Evolutionary conservation across 805 yeast species (phyloP).

Genomic region (Monosporozyma aerobia): DNA sequence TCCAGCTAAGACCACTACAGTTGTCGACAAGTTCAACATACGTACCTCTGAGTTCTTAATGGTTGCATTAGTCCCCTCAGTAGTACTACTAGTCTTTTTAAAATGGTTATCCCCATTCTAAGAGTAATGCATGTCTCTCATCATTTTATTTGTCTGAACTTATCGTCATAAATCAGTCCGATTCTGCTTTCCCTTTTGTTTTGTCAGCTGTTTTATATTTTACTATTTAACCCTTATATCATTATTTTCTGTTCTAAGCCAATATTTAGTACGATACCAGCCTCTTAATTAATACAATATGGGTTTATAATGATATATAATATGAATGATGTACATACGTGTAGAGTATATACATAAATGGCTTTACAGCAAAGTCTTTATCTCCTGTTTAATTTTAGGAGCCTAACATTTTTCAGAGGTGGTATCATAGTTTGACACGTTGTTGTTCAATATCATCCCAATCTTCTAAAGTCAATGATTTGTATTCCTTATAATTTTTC

Average conservation of each 20-base stretch:
- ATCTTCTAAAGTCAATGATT: constrained; percentile 42
- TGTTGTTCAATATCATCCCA: constrained; percentile 39
- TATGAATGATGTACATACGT: not conserved
- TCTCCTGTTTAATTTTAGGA: not conserved
- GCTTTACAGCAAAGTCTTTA: not conserved
- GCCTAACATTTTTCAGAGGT: not conserved
- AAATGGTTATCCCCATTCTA: not conserved
- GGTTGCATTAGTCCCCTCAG: constrained; percentile 14
- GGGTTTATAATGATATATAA: not conserved
- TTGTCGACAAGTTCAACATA: constrained; percentile 19
- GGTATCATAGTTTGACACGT: constrained; percentile 17
- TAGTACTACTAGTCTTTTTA: constrained; percentile 3
- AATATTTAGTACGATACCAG: not conserved
- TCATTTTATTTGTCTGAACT: not conserved
- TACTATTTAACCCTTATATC: not conserved
- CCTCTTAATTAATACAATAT: not conserved
- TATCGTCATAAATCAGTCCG: no score
- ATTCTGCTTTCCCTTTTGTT: not conserved
- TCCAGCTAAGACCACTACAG: constrained; percentile 10
- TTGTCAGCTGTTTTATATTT: not conserved
- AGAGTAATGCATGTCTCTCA: no score
- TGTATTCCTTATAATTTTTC: constrained; percentile 42
- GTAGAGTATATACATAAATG: not conserved
- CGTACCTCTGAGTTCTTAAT: constrained; percentile 10
- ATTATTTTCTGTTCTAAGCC: not conserved